phyloP scores from a whole-genome alignment of 2,329 filamentous ascomycete genomes.

The Pseudocercospora vitis region DNA sequence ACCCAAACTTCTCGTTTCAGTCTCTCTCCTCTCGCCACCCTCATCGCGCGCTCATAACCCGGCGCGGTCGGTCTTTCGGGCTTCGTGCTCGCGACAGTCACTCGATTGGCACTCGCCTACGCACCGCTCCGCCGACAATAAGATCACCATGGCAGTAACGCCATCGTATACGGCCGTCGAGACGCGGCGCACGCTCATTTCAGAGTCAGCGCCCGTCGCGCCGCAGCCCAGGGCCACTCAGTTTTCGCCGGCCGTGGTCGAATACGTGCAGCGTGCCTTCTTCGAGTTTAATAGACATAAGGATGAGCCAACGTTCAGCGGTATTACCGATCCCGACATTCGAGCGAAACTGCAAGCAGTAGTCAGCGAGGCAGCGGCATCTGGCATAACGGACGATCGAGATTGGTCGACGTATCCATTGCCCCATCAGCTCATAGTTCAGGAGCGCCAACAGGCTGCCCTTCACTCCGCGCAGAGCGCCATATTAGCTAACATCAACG shows the following conservation, averaged over 20 bases:
- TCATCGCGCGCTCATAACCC: neutral
- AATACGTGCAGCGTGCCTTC: slow-evolving; percentile 88
- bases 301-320: slow-evolving; percentile 37
- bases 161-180: slow-evolving; percentile 50
- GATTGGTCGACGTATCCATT: slow-evolving; percentile 83
- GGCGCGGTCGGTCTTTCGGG: neutral
- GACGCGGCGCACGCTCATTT: slow-evolving; percentile 44
- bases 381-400: slow-evolving; percentile 69
- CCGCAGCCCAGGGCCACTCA: slow-evolving; percentile 43
- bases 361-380: slow-evolving; percentile 74
- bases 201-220: slow-evolving; percentile 22
- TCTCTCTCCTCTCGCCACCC: neutral
- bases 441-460: slow-evolving; percentile 60
- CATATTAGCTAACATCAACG: slow-evolving; percentile 35
- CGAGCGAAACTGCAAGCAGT: slow-evolving; percentile 80
- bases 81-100: neutral
- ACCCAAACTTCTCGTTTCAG: neutral
- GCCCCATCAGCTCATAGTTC: slow-evolving; percentile 78
- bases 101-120: slow-evolving; percentile 13
- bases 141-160: slow-evolving; percentile 30
- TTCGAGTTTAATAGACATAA: slow-evolving; percentile 60
- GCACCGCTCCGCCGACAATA: slow-evolving; percentile 6
- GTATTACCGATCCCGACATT: slow-evolving; percentile 63
- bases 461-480: slow-evolving; percentile 30
- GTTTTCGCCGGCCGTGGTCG: slow-evolving; percentile 79